Conservation (phyloP, 2,329 filamentous ascomycete genomes). For the Penicillium brevicompactum region DNA sequence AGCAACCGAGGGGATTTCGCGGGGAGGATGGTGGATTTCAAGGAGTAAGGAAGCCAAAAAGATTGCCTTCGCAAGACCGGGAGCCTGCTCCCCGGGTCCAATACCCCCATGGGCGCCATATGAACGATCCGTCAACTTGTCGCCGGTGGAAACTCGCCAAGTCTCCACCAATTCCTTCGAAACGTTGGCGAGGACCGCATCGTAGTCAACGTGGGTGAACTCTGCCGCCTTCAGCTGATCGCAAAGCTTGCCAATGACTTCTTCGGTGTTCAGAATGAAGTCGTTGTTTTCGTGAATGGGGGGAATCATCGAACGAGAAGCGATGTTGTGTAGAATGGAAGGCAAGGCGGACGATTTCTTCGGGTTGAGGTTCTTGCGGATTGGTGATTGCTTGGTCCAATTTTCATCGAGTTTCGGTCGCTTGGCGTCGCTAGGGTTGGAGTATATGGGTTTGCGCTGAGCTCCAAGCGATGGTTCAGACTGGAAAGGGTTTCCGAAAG, state of each 20-base stretch:
- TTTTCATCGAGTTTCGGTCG: conserved; percentile 45
- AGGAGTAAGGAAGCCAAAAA: conserved; percentile 79
- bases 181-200: conserved; percentile 35
- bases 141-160: conserved; percentile 35
- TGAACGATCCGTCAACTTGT: conserved; percentile 45
- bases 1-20: conserved; percentile 28
- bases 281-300: conserved; percentile 68
- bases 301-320: conserved; percentile 58
- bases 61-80: conserved; percentile 72
- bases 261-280: conserved; percentile 75
- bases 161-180: conserved; percentile 37
- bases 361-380: conserved; percentile 37
- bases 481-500: conserved; percentile 26
- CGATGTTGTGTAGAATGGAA: conserved; percentile 71
- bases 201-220: conserved; percentile 33
- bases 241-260: conserved; percentile 67
- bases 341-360: conserved; percentile 66
- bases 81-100: conserved; percentile 64
- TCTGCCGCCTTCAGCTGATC: conserved; percentile 42
- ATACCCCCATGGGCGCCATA: conserved; percentile 58
- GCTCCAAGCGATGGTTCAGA: conserved; percentile 8
- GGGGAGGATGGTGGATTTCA: conserved; percentile 71
- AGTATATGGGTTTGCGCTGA: conserved; percentile 43
- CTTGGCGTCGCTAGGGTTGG: conserved; percentile 46
- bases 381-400: conserved; percentile 38